These are phyloP conservation scores for Evansstolkia leycettana DNA, from an alignment of 495 filamentous ascomycete species.

Conservation along the genomic window DNA sequence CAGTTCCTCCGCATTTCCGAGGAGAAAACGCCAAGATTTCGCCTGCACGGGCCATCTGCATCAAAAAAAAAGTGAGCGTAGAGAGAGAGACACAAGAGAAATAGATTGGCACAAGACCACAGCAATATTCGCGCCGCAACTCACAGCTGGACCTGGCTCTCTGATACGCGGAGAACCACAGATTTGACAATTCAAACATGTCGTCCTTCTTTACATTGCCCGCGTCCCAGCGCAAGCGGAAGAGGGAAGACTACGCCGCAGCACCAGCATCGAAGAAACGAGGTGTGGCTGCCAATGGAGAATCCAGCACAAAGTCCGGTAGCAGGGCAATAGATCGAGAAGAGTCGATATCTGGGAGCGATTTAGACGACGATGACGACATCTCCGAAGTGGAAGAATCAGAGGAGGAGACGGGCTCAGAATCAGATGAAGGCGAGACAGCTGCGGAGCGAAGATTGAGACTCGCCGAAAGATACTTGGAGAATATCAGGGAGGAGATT, in stretches of 20 bases:
- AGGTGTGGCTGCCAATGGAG: constrained; percentile 29
- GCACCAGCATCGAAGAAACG: constrained; percentile 44
- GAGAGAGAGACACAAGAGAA: background rate
- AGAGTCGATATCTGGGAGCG: constrained; percentile 81
- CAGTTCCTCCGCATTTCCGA: constrained; percentile 9
- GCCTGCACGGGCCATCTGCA: constrained; percentile 19
- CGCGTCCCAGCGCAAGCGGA: constrained; percentile 68
- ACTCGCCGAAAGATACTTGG: constrained; percentile 84
- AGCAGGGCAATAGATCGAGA: constrained; percentile 18
- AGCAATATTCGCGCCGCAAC: constrained; percentile 1
- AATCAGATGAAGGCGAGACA: constrained; percentile 60
- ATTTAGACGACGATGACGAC: constrained; percentile 51
- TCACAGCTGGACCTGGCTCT: constrained; percentile 5
- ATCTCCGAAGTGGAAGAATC: constrained; percentile 22
- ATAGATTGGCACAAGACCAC: background rate
- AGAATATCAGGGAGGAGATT: constrained; percentile 77
- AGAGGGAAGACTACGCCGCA: constrained; percentile 42
- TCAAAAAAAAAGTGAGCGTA: constrained; percentile 28
- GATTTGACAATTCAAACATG: too few relatives aligned
- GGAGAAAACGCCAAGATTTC: constrained; percentile 1
- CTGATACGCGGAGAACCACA: constrained; percentile 5
- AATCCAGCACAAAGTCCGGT: constrained; percentile 11
- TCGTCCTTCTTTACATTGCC: constrained; percentile 81
- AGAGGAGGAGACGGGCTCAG: constrained; percentile 36
- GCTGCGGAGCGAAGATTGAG: constrained; percentile 75